These are phyloP conservation scores for Hypsizygus marmoreus DNA, from an alignment of 768 basidiomycete genomes.

Conservation along the genomic window DNA sequence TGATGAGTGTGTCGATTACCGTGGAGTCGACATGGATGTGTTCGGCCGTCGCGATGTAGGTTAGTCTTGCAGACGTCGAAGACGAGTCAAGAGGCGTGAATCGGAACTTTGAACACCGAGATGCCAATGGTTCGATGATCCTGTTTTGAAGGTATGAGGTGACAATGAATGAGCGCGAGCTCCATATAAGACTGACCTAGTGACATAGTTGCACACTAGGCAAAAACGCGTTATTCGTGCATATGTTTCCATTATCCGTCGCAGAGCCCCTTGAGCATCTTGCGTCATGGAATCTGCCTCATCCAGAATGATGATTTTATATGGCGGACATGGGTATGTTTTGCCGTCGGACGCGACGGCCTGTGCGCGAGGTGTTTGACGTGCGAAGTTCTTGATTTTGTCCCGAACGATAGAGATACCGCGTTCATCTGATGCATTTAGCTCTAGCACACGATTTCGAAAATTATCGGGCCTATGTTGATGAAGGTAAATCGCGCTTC, in stretches of 20 bases:
- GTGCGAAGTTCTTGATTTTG: constrained; percentile 98
- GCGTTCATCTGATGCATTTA: constrained; percentile 98
- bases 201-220: constrained; percentile 98
- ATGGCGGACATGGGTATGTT: constrained; percentile 93
- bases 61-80: constrained; percentile 74
- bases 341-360: constrained; percentile 72
- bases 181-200: constrained; percentile 73
- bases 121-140: constrained; percentile 97
- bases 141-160: constrained; percentile 39
- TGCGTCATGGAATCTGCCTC: constrained; percentile 99
- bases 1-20: constrained; percentile 75
- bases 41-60: constrained; percentile 81
- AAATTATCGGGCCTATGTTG: constrained; percentile 86
- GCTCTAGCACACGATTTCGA: constrained; percentile 86
- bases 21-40: constrained; percentile 54
- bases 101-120: constrained; percentile 98
- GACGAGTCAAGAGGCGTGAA: constrained; percentile 88
- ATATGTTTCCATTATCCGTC: constrained; percentile 99
- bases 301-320: constrained; percentile 98
- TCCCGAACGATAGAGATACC: constrained; percentile 97
- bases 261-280: constrained; percentile 94
- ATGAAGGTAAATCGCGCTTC: not conserved
- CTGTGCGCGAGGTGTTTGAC: constrained; percentile 86
- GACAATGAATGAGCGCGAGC: not conserved
- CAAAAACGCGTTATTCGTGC: constrained; percentile 97